phyloP scores from a whole-genome alignment of 2,329 filamentous ascomycete species.

The Furcasterigmium furcatum region DNA sequence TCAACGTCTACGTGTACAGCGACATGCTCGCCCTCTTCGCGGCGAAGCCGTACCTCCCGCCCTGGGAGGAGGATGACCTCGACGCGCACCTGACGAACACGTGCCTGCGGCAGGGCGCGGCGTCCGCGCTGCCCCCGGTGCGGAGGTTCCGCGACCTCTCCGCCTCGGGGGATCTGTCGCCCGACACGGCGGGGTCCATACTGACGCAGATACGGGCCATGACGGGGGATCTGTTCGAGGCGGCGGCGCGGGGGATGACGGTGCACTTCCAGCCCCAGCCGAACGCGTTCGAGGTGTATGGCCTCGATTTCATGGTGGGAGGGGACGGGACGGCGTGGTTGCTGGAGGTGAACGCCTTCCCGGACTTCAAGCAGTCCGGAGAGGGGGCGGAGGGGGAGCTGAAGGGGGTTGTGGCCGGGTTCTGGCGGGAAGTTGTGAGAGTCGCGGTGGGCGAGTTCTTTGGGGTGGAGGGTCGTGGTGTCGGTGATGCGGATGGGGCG shows the following conservation, averaged over 20 bases:
- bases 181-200: slow-evolving; percentile 54
- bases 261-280: slow-evolving; percentile 88
- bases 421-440: slow-evolving; percentile 74
- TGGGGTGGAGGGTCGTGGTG: slow-evolving; percentile 19
- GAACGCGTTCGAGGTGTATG: slow-evolving; percentile 90
- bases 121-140: slow-evolving; percentile 53
- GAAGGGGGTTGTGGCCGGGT: slow-evolving; percentile 65
- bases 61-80: slow-evolving; percentile 53
- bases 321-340: slow-evolving; percentile 63
- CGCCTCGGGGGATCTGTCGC: slow-evolving; percentile 14
- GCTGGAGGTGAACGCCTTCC: slow-evolving; percentile 92
- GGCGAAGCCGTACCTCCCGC: slow-evolving; percentile 65
- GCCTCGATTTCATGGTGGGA: slow-evolving; percentile 86
- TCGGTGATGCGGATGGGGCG: slow-evolving; percentile 25
- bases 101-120: slow-evolving; percentile 55
- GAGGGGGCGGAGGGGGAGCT: slow-evolving; percentile 56
- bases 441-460: slow-evolving; percentile 69
- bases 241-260: slow-evolving; percentile 77
- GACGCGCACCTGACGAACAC: slow-evolving; percentile 90
- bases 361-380: slow-evolving; percentile 92
- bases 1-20: slow-evolving; percentile 82
- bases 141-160: slow-evolving; percentile 69
- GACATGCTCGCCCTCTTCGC: slow-evolving; percentile 95
- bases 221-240: slow-evolving; percentile 80
- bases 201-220: slow-evolving; percentile 71